Percentiles rank a stretch among this genome's conserved stretches.
Evolutionary conservation across 805 yeast species (phyloP).

Genomic region (Kazachstania kunashirensis): DNA sequence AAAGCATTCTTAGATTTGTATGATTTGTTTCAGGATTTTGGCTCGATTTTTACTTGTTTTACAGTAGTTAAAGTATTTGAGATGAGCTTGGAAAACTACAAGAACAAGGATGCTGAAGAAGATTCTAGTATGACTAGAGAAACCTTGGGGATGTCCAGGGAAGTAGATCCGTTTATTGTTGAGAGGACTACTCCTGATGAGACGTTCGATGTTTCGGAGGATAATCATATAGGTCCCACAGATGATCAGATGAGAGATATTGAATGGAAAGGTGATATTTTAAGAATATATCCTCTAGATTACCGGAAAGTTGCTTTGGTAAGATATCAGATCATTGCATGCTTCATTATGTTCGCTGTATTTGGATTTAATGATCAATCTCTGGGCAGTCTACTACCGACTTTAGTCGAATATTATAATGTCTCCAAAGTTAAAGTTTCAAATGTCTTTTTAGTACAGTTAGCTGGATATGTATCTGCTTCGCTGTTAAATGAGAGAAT

Average conservation of each 20-base stretch:
- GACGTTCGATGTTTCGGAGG: too few relatives aligned
- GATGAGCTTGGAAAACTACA: too few relatives aligned
- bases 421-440: constrained; percentile 22
- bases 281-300: constrained; percentile 22
- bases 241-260: constrained; percentile 8
- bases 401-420: constrained; percentile 20
- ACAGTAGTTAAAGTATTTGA: too few relatives aligned
- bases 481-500: constrained; percentile 24
- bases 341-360: constrained; percentile 22
- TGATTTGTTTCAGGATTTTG: too few relatives aligned
- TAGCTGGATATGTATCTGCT: constrained; percentile 25
- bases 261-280: constrained; percentile 20
- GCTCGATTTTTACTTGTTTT: too few relatives aligned
- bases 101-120: too few relatives aligned
- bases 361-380: constrained; percentile 30
- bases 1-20: too few relatives aligned
- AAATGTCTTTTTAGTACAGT: constrained; percentile 24
- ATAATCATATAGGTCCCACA: too few relatives aligned
- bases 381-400: constrained; percentile 29
- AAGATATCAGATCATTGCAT: constrained; percentile 22
- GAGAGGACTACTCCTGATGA: too few relatives aligned
- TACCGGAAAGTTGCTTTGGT: constrained; percentile 21
- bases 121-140: too few relatives aligned
- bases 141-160: too few relatives aligned
- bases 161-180: too few relatives aligned